Base-by-base conservation (phyloP, 2,329 filamentous ascomycete genomes). In the Botryotinia calthae region DNA sequence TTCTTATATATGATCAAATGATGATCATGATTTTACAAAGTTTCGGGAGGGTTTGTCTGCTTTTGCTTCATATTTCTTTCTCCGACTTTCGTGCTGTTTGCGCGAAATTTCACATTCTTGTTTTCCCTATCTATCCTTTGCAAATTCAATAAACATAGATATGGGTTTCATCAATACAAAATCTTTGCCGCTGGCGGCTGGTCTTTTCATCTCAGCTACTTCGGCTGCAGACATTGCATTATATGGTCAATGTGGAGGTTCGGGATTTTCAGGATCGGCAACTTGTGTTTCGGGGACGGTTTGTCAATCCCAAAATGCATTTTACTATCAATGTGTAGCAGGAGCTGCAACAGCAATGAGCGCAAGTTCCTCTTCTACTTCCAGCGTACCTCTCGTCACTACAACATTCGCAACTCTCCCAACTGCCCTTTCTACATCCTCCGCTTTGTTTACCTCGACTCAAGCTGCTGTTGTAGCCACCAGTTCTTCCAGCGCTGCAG, bases 231-330 rank as follows among this genome's bases (percentile, higher is more conserved):
- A 70, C 37, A 40, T 70, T 25, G 67, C 54, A 28, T 56, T 70
- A 20, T 75, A 72, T 59, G 74, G 70, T 40, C 74, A 75, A 65
- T 75, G 79, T 75, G 79, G 79, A 70, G 80, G 80, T 37, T 58
- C 71, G 25, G 76, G 76, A 44, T 82, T 74, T 72, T 78, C 76
- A 18, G 81, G 80, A 51, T 69, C 75, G 14, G 80, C 77, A 12
- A 76, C 73, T 48, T 82, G 81, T 73, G 76, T 78, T 40, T 76
- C 79, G 25, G 80, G 80, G 7, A 56, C n/a, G 4, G 54, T 61
- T 48, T 70, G 67, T 61, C 67, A 70, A 44, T 59, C 51, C 20
- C 67, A 61, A 46, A 70, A 70, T 61, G 54, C 67, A 44, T 70
- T 25, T 37, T 70, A 70, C 18, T 70, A 58, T 58, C 65, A 68